Conservation (phyloP, 805 yeast genomes). For the Suhomyces sp. region DNA sequence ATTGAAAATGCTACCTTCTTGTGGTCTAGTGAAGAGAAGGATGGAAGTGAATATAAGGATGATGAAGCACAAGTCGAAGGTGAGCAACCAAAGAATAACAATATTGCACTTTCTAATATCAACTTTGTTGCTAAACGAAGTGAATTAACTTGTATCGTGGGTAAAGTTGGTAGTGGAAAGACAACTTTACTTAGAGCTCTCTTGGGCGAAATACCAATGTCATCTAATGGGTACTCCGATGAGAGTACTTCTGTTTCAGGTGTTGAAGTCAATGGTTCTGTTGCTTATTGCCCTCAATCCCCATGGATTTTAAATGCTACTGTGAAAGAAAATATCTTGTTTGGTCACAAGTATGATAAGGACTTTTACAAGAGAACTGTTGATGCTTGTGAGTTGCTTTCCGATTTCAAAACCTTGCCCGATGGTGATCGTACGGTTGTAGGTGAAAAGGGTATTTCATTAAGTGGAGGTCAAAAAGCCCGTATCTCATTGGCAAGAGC, state of each 20-base stretch:
- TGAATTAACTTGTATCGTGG: slow-evolving; percentile 41
- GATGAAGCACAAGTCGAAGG: slow-evolving; percentile 18
- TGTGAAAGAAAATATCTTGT: slow-evolving; percentile 39
- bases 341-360: slow-evolving; percentile 34
- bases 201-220: slow-evolving; percentile 30
- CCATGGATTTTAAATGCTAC: slow-evolving; percentile 44
- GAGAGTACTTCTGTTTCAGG: slow-evolving; percentile 1
- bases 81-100: too few species aligned
- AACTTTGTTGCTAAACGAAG: slow-evolving; percentile 35
- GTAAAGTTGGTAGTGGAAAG: slow-evolving; percentile 42
- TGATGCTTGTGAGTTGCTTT: slow-evolving; percentile 36
- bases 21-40: slow-evolving; percentile 23
- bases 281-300: slow-evolving; percentile 41
- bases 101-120: slow-evolving; percentile 32
- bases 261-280: slow-evolving; percentile 28
- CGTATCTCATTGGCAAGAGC: slow-evolving; percentile 43
- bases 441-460: slow-evolving; percentile 45
- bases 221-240: slow-evolving; percentile 7
- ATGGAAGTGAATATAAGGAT: slow-evolving; percentile 12
- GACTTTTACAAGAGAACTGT: slow-evolving; percentile 32
- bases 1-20: slow-evolving; percentile 32
- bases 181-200: slow-evolving; percentile 36
- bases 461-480: slow-evolving; percentile 46
- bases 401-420: slow-evolving; percentile 36
- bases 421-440: slow-evolving; percentile 44